Evolutionary conservation across 805 yeast genomes (phyloP).

Genomic region (Wickerhamiella azymoides): DNA sequence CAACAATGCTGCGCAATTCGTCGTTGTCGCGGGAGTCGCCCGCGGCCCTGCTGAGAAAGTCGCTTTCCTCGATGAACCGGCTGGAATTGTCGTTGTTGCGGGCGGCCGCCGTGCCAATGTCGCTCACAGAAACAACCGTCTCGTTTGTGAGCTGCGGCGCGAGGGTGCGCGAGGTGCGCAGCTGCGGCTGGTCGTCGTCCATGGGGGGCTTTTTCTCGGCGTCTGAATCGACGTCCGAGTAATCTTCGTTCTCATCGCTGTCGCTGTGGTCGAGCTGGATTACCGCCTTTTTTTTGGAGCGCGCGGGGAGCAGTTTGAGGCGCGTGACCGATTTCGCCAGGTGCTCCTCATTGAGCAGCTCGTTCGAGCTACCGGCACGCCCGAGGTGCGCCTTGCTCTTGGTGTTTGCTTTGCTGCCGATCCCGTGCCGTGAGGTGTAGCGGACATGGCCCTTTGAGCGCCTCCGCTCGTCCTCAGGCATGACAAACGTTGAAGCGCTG

Average conservation of each 20-base stretch:
- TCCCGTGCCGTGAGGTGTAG: not conserved
- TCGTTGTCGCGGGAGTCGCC: slow-evolving; percentile 5
- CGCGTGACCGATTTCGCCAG: not conserved
- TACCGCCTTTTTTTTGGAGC: slow-evolving; percentile 3
- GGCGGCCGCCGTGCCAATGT: not conserved
- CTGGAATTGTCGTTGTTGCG: slow-evolving; percentile 2
- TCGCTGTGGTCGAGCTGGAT: slow-evolving; percentile 11
- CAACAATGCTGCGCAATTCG: slow-evolving; percentile 11
- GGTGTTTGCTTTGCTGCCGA: not conserved
- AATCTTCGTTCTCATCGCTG: slow-evolving; percentile 7
- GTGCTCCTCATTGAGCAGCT: not conserved
- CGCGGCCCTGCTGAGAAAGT: slow-evolving; percentile 17
- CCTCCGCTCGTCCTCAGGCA: slow-evolving; percentile 6
- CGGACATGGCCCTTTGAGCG: slow-evolving; percentile 5
- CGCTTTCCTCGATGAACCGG: slow-evolving; percentile 17
- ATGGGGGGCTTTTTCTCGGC: not conserved
- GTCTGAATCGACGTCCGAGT: slow-evolving; percentile 8
- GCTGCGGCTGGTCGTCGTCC: not conserved
- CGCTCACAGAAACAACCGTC: slow-evolving; percentile 17
- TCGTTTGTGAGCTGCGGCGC: slow-evolving; percentile 19
- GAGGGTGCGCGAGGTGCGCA: not conserved
- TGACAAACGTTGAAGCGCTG: not conserved
- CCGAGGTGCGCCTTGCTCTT: not conserved
- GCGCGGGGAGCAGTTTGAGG: not conserved
- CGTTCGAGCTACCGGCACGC: not conserved